Percentiles rank a stretch among this genome's conserved stretches.
Conservation (phyloP, 1,284 basidiomycete genomes). For the Schizophyllum commune region DNA sequence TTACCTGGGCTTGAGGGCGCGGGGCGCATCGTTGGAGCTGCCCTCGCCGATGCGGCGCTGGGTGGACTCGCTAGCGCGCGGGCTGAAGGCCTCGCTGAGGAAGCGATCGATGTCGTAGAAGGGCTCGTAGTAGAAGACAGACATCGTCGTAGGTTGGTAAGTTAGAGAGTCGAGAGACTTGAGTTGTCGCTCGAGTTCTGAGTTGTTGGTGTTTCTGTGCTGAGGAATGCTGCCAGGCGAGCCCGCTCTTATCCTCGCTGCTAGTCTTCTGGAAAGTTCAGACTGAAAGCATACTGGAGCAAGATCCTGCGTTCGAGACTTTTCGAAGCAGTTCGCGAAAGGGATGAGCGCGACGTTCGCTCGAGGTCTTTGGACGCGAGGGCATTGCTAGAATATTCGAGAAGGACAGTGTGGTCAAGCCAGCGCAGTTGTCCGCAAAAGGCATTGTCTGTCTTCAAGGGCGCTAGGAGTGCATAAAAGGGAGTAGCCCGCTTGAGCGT, state of each 20-base stretch:
- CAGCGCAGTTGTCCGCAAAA: too few relatives aligned
- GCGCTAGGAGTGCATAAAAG: too few relatives aligned
- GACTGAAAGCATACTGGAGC: not conserved
- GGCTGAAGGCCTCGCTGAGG: constrained; percentile 19
- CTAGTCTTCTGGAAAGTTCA: not conserved
- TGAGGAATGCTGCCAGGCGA: not conserved
- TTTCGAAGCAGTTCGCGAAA: not conserved
- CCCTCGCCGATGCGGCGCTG: not conserved
- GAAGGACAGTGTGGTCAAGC: too few relatives aligned
- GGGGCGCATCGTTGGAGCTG: not conserved
- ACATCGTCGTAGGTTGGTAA: constrained; percentile 8
- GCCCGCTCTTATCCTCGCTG: not conserved
- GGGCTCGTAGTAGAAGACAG: constrained; percentile 21
- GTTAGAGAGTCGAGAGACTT: not conserved
- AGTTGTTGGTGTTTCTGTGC: not conserved
- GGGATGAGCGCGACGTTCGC: too few relatives aligned
- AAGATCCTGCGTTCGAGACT: not conserved
- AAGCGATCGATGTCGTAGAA: constrained; percentile 23
- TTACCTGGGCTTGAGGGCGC: constrained; percentile 17
- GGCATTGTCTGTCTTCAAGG: too few relatives aligned
- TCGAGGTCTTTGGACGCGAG: too few relatives aligned
- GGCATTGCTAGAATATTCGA: too few relatives aligned
- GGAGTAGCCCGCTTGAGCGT: too few relatives aligned
- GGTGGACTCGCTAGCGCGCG: constrained; percentile 6
- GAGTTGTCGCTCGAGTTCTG: not conserved